Conservation (phyloP, 2,329 filamentous ascomycete genomes). For the Aspergillus ochraceoroseus region DNA sequence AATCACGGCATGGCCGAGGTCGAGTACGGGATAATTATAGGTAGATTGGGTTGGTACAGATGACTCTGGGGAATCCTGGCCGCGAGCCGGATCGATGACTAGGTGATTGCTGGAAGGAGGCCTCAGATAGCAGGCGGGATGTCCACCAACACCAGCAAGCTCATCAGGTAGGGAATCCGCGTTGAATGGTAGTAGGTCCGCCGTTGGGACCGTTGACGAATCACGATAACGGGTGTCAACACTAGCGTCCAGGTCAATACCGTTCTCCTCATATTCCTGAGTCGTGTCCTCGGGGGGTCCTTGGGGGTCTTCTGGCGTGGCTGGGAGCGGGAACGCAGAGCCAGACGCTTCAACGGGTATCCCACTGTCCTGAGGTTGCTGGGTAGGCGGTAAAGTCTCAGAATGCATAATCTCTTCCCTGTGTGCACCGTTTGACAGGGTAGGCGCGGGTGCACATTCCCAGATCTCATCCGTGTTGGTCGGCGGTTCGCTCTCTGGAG, state of each 20-base stretch:
- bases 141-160: conserved; percentile 24
- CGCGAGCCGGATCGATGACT: conserved; percentile 10
- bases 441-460: no score
- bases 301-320: not conserved
- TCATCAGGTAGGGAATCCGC: conserved; percentile 17
- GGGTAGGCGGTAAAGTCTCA: no score
- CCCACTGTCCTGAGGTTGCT: no score
- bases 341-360: no score
- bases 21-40: conserved; percentile 11
- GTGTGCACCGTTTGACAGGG: no score
- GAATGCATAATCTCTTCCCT: no score
- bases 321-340: not conserved
- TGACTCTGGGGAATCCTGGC: conserved; percentile 16
- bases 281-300: not conserved
- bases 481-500: conserved; percentile 2
- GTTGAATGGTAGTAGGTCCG: conserved; percentile 11
- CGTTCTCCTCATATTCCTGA: conserved; percentile 13
- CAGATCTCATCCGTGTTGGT: not conserved
- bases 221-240: conserved; percentile 16
- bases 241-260: conserved; percentile 20
- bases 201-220: conserved; percentile 4
- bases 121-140: conserved; percentile 19
- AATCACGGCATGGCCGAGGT: conserved; percentile 17
- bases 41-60: conserved; percentile 17
- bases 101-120: conserved; percentile 10